Evolutionary conservation across 2,329 filamentous ascomycete species (phyloP), one percentile per base, ranked within the genome.

Genomic region (Nothopassalora personata): DNA sequence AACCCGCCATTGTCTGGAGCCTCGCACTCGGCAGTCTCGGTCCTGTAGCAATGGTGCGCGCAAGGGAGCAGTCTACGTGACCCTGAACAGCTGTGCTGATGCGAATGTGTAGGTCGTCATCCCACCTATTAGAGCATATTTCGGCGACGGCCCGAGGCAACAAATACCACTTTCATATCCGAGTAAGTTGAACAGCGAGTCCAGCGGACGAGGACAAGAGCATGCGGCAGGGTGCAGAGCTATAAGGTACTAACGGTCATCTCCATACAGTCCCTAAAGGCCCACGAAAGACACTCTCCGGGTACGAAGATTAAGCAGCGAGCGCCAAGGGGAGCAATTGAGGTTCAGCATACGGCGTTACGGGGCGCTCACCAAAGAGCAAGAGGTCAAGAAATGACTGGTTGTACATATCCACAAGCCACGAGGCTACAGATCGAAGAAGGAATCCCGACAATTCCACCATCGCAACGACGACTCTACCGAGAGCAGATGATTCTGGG

Each of bases 1-100:
- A 89, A 75, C 94, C 94, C 54, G 91, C 91, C 60, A 88, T 91
- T 79, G 96, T 97, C 82, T 97, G 86, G 83, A 91, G 90, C 69
- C 79, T 90, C 70, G 72, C 90, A 59, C 79, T 97, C 66, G 93
- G 90, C 67, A 79, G 76, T 64, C 70, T 85, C 57, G 91, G 91
- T 10, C 94, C 93, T 36, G 75, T 89, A 58, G 78, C 84, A 59
- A 79, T 96, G 64, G 74, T 70, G 60, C 50, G 54, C 50, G 31
- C 15, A 58, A 55, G 60, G 58, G 58, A 49, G 47, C 34, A 15
- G 4, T 19, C 8, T 11, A 18, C 6, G 18, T 9, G 18, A 30
- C 18, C 18, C 27, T 31, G 19, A 1, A 30, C n/a, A 15, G 23
- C 13, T 48, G 8, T 11, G 30, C 56, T 64, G 54, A 65, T 23